Evolutionary conservation across 2,329 filamentous ascomycete species (phyloP), one percentile per base, ranked within the genome.

Genomic region (Decorospora gaudefroyi): DNA sequence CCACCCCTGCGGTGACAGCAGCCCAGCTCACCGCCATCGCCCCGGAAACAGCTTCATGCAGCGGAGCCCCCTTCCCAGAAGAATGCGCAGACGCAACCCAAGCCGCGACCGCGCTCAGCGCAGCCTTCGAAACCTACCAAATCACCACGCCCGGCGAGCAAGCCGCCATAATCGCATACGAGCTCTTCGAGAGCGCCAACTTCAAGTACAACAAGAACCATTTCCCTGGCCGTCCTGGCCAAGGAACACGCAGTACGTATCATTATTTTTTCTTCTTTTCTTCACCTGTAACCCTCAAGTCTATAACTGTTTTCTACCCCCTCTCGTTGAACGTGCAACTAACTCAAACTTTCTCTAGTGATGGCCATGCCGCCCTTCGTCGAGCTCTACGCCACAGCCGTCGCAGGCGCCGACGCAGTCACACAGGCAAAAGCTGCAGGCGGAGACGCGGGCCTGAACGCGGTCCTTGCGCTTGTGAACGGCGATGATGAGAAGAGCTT

Each of bases 161-260:
- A 63, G 88, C 88, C 5, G 87, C 84, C 15, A 69, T 91, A 11
- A 63, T 93, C 29, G 76, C 84, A 9, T 75, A 90, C 61, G 86
- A 88, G 73, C 81, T 85, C 8, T 84, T 84, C 63, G 90, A 95
- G 73, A 83, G 81, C 1, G 82, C 44, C 15, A 77, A 84, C 51
- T 88, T 91, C 72, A 77, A 80, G 59, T 91, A 81, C 78, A 88
- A 85, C 70, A 78, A 76, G 67, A 89, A 90, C 71, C 74, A 83
- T 57, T 79, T 11, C 28, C 74, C 51, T 1, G 79, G 77, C n/a
- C 62, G 72, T 0, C 77, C 84, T 0, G 88, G 87, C 6, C 86
- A 91, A 67, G 87, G 87, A 16, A 90, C 87, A 0, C 17, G 43
- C 1, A 46, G 43, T 46, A 46, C 42, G 38, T 28, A 13, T 17